phyloP scores from a whole-genome alignment of 2,329 filamentous ascomycete genomes.

The Penicillium sp. region DNA sequence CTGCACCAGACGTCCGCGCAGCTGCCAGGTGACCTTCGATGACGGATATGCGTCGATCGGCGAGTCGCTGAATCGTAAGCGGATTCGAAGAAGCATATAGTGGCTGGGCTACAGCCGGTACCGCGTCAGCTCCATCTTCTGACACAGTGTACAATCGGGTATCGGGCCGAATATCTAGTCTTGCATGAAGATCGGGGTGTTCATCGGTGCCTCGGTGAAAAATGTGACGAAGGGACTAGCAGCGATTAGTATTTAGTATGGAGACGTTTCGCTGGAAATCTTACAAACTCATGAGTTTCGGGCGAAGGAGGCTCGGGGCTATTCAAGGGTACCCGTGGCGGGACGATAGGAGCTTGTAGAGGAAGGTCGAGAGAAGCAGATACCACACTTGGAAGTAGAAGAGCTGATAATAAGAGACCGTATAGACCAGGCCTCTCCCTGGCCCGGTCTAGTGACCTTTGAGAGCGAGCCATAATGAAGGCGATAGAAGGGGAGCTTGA shows the following conservation, averaged over 20 bases:
- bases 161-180: conserved; percentile 62
- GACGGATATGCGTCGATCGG: conserved; percentile 67
- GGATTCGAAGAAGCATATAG: conserved; percentile 59
- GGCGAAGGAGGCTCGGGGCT: conserved; percentile 13
- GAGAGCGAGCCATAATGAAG: conserved; percentile 20
- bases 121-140: conserved; percentile 37
- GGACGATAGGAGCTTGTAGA: conserved; percentile 28
- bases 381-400: conserved; percentile 18
- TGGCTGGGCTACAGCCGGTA: conserved; percentile 45
- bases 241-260: not conserved
- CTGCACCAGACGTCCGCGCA: conserved; percentile 62
- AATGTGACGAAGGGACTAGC: conserved; percentile 66
- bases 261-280: conserved; percentile 3
- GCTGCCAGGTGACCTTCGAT: conserved; percentile 74
- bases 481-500: conserved; percentile 11
- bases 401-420: conserved; percentile 20
- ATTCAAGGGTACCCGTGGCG: conserved; percentile 31
- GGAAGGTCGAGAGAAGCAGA: conserved; percentile 21
- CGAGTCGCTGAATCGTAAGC: conserved; percentile 70
- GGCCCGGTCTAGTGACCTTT: conserved; percentile 13
- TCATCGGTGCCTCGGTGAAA: conserved; percentile 83
- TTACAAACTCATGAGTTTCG: conserved; percentile 36
- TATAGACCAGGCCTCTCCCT: conserved; percentile 11
- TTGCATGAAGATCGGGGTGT: conserved; percentile 70
- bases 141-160: conserved; percentile 47